phyloP scores from a whole-genome alignment of 2,329 filamentous ascomycete species.

The Aciculosporium take region DNA sequence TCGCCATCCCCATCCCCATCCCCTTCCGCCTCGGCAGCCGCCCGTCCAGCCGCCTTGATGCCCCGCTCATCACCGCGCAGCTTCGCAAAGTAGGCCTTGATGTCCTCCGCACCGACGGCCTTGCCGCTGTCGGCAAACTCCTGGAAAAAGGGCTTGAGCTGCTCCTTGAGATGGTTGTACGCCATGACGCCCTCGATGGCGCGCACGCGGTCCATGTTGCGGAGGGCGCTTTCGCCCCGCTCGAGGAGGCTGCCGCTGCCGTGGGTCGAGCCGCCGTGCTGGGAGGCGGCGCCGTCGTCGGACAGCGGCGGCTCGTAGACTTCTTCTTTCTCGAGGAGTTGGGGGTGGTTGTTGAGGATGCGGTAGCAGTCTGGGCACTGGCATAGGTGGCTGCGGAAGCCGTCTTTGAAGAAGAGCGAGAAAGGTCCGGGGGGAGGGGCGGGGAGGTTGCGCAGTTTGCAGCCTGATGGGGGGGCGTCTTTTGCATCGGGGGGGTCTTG shows the following conservation, averaged over 20 bases:
- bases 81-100: slow-evolving; percentile 93
- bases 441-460: slow-evolving; percentile 49
- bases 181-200: slow-evolving; percentile 97
- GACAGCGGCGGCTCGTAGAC: slow-evolving; percentile 86
- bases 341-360: slow-evolving; percentile 52
- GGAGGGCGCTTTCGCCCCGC: slow-evolving; percentile 81
- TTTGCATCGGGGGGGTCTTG: neutral
- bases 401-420: slow-evolving; percentile 67
- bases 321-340: slow-evolving; percentile 88
- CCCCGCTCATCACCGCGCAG: slow-evolving; percentile 73
- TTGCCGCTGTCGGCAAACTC: slow-evolving; percentile 85
- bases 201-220: slow-evolving; percentile 79
- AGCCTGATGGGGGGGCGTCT: slow-evolving; percentile 18
- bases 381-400: slow-evolving; percentile 73
- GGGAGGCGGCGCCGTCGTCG: slow-evolving; percentile 39
- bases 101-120: slow-evolving; percentile 84
- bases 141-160: slow-evolving; percentile 86
- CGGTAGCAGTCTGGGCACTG: slow-evolving; percentile 71
- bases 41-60: slow-evolving; percentile 47
- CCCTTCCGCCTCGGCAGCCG: slow-evolving; percentile 26
- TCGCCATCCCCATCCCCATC: slow-evolving; percentile 18
- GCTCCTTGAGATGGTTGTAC: slow-evolving; percentile 91
- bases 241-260: slow-evolving; percentile 78
- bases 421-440: slow-evolving; percentile 42
- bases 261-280: slow-evolving; percentile 40